A percentile compares a stretch with the other conserved stretches of the same genome.
These are phyloP conservation scores for Shiraia bambusicola DNA, from an alignment of 2,329 filamentous ascomycete genomes.

Conservation along the genomic window DNA sequence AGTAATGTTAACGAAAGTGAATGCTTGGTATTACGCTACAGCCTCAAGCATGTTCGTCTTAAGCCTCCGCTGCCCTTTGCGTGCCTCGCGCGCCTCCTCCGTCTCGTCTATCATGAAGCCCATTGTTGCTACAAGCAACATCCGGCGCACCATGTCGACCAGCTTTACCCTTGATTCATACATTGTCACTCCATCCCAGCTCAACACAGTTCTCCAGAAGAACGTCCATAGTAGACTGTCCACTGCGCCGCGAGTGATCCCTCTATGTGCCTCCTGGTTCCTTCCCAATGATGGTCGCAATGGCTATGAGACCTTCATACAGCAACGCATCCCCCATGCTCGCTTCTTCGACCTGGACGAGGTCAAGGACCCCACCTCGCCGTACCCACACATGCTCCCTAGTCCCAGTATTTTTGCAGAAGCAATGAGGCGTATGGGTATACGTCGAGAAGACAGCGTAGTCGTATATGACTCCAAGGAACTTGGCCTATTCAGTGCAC, in stretches of 20 bases:
- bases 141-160: conserved; percentile 29
- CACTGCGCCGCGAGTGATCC: conserved; percentile 78
- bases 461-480: conserved; percentile 94
- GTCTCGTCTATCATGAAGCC: conserved; percentile 13
- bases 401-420: conserved; percentile 76
- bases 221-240: conserved; percentile 79
- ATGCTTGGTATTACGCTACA: conserved; percentile 11
- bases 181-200: conserved; percentile 80
- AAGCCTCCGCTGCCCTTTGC: conserved; percentile 29
- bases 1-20: conserved; percentile 4
- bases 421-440: conserved; percentile 86
- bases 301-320: conserved; percentile 77
- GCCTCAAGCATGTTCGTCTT: conserved; percentile 34
- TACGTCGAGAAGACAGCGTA: conserved; percentile 81
- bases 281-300: conserved; percentile 86
- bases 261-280: conserved; percentile 93
- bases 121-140: conserved; percentile 8
- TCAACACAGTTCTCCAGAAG: conserved; percentile 77
- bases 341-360: conserved; percentile 97
- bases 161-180: conserved; percentile 68
- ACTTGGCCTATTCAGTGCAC: conserved; percentile 90
- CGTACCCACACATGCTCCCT: conserved; percentile 96
- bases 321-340: conserved; percentile 81
- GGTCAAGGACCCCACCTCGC: conserved; percentile 81
- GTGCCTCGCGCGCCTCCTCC: conserved; percentile 16